A percentile compares a stretch with the other conserved stretches of the same genome.
Conservation (phyloP, 106 monocot genomes). For the Vanilla planifolia region DNA sequence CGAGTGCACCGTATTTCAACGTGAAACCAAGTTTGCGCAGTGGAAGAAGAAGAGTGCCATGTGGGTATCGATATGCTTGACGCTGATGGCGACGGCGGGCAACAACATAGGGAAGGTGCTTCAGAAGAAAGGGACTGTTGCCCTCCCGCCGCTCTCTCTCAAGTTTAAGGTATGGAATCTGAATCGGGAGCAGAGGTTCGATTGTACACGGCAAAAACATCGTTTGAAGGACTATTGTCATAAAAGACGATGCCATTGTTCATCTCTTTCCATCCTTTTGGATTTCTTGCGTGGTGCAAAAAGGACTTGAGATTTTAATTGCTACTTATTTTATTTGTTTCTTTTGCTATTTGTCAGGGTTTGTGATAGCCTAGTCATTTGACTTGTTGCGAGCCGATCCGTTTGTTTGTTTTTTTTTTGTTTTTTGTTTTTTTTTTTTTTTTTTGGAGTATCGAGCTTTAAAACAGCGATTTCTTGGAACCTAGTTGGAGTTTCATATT, state of each 20-base stretch:
- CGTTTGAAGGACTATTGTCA: too few species aligned
- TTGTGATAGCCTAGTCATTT: not conserved
- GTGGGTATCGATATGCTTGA: constrained; percentile 82
- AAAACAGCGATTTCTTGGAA: too few species aligned
- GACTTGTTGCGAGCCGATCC: not conserved
- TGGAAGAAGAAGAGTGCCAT: constrained; percentile 14
- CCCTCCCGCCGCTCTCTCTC: constrained; percentile 93
- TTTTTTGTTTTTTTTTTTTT: too few species aligned
- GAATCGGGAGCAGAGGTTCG: too few species aligned
- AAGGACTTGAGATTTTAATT: not conserved
- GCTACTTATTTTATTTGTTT: not conserved
- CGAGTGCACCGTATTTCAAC: too few species aligned
- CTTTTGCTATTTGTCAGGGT: not conserved
- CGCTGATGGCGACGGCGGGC: constrained; percentile 75
- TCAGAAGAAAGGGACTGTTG: constrained; percentile 94
- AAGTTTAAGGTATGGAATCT: constrained; percentile 70
- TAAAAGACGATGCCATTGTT: too few species aligned
- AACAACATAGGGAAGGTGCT: constrained; percentile 98
- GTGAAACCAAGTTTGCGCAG: too few species aligned
- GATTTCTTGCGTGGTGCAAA: too few species aligned
- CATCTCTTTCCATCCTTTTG: too few species aligned
- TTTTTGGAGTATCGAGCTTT: too few species aligned
- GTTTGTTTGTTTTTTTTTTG: too few species aligned
- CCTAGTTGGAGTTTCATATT: too few species aligned
- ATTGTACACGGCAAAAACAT: not conserved